Evolutionary conservation across 1,284 basidiomycete genomes (phyloP), one percentile per base, ranked within the genome.

Genomic region (Athelia psychrophila): DNA sequence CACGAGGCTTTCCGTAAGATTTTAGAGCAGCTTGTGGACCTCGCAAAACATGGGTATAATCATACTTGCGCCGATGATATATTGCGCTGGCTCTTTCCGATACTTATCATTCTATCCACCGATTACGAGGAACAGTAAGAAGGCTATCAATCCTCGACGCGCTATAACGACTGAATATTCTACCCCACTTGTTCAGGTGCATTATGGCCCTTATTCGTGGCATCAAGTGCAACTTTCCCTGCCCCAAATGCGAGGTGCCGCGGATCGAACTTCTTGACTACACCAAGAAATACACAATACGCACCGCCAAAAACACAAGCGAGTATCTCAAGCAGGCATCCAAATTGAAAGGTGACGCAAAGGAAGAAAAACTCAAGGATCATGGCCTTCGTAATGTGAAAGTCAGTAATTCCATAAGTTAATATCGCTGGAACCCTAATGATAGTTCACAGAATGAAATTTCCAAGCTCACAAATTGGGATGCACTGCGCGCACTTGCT

Each of bases 71-170:
- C 54, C 16, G 64, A 67, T 52, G 47, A 49, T 1, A 12, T 57
- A 0, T 2, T 32, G 0, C 56, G 54, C 0, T 23, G 24, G 10
- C 35, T 73, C 0, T 69, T 56, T 51, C 68, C 65, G 0, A 49
- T 64, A 20, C 50, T 71, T 12, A 50, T 65, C 6, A 66, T 70
- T 8, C 47, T 67, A 2, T 62, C 65, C 3, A 56, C 67, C 2
- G 69, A 72, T 48, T 70, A 65, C 50, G 66, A 71, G 50, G 73
- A 75, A 58, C 65, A 68, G 73, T 75, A 50, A 46, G 69, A 57
- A 27, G n/a, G 12, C 48, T 33, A 18, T 44, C 25, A 33, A 24
- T 13, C 10, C 10, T 47, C 40, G 44, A 16, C n/a, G n/a, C 18
- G 20, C 38, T 12, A 40, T 10, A n/a, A 3, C 40, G 33, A 30